These are phyloP conservation scores for Berberis vulgaris DNA, from an alignment of 164 flowering plant genomes.

Conservation along the genomic window DNA sequence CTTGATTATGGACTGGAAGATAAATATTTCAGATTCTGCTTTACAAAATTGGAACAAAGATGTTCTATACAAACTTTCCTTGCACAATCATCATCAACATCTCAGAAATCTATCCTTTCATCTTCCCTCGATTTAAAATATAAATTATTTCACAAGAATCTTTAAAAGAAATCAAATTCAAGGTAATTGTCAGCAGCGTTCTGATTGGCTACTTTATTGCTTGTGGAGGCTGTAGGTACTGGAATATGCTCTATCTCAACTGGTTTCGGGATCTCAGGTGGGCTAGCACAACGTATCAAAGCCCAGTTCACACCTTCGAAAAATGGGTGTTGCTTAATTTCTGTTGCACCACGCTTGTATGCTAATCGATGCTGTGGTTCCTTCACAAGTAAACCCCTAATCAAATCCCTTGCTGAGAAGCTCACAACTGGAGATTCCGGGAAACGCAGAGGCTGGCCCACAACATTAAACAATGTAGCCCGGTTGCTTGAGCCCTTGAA, in stretches of 20 bases:
- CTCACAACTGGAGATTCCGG: no score
- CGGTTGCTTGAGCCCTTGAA: constrained; percentile 88
- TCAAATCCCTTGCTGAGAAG: constrained; percentile 41
- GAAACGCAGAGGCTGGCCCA: no score
- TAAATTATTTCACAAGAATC: constrained; percentile 4
- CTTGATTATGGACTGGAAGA: no score
- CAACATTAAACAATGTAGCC: constrained; percentile 20
- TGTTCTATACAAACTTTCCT: not conserved
- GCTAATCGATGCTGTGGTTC: constrained; percentile 7
- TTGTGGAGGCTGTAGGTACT: constrained; percentile 32
- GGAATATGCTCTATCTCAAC: constrained; percentile 35
- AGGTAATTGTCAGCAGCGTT: constrained; percentile 60
- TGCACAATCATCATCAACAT: not conserved
- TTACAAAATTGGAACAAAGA: constrained; percentile 5
- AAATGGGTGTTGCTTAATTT: no score
- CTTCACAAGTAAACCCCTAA: constrained; percentile 75
- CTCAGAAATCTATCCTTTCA: constrained; percentile 2
- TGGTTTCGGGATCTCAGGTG: no score
- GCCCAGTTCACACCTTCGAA: no score
- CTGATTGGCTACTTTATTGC: constrained; percentile 39
- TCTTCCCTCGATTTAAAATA: constrained; percentile 16
- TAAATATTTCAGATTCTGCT: constrained; percentile 8
- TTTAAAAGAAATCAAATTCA: constrained; percentile 85
- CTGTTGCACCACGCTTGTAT: no score
- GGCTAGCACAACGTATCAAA: no score